A percentile compares a stretch with the other conserved stretches of the same genome.
Conservation (phyloP, 1,284 basidiomycete genomes). For the Takashimella tepidaria region DNA sequence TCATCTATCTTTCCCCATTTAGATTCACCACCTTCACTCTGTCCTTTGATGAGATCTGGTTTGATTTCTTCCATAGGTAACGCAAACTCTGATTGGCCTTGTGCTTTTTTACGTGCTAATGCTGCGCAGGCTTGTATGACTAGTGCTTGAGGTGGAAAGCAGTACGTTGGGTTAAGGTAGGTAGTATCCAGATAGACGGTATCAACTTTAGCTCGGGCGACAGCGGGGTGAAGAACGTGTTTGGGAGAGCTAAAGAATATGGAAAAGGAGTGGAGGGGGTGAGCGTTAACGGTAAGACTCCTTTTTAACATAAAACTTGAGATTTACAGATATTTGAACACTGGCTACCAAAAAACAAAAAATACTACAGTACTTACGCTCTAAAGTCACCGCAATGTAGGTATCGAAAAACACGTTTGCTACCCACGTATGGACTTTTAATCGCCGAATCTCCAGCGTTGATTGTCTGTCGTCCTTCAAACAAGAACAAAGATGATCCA, state of each 20-base stretch:
- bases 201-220: slow-evolving; percentile 74
- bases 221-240: slow-evolving; percentile 73
- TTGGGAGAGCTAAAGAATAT: slow-evolving; percentile 55
- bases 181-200: slow-evolving; percentile 94
- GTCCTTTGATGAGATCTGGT: slow-evolving; percentile 40
- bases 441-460: slow-evolving; percentile 75
- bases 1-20: slow-evolving; percentile 33
- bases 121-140: slow-evolving; percentile 90
- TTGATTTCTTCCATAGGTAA: slow-evolving; percentile 24
- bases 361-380: slow-evolving; percentile 53
- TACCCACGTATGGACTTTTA: slow-evolving; percentile 66
- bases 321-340: no score
- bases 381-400: slow-evolving; percentile 95
- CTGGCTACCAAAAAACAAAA: background rate
- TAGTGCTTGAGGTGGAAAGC: slow-evolving; percentile 87
- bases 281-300: no score
- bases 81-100: background rate
- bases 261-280: background rate
- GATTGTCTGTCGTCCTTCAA: slow-evolving; percentile 83
- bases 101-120: slow-evolving; percentile 51
- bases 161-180: slow-evolving; percentile 89
- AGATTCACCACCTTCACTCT: no score
- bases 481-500: slow-evolving; percentile 88
- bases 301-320: no score
- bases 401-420: slow-evolving; percentile 70